phyloP scores from a whole-genome alignment of 345 rosid genomes.

The Excoecaria cochinchinensis region DNA sequence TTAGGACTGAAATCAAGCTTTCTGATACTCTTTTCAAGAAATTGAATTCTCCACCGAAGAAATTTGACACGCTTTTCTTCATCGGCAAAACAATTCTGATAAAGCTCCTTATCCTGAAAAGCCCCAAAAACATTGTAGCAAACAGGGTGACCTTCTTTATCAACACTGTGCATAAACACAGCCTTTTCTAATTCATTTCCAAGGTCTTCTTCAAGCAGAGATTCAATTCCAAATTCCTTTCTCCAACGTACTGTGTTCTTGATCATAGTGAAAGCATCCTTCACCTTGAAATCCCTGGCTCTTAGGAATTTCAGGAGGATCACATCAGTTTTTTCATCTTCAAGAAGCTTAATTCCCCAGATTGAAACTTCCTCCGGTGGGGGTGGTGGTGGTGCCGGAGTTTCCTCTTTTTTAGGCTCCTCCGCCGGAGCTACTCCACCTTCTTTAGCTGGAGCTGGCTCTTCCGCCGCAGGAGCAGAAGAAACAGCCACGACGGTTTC shows the following conservation, averaged over 20 bases:
- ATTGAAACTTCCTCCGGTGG: slow-evolving; percentile 36
- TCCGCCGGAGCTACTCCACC: slow-evolving; percentile 12
- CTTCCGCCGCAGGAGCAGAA: slow-evolving; percentile 29
- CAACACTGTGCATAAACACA: slow-evolving; percentile 39
- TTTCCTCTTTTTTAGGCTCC: slow-evolving; percentile 16
- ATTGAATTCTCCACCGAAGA: slow-evolving; percentile 47
- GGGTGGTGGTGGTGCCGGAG: slow-evolving; percentile 6
- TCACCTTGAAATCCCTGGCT: slow-evolving; percentile 57
- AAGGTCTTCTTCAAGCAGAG: slow-evolving; percentile 47
- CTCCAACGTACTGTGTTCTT: slow-evolving; percentile 49
- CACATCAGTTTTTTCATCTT: slow-evolving; percentile 41
- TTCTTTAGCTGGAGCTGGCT: slow-evolving; percentile 17
- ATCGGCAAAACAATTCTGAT: slow-evolving; percentile 33
- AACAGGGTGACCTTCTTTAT: slow-evolving; percentile 50
- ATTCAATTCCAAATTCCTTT: slow-evolving; percentile 44
- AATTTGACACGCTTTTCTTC: slow-evolving; percentile 48
- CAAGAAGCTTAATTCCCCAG: slow-evolving; percentile 51
- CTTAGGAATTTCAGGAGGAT: slow-evolving; percentile 51
- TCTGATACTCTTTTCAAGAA: slow-evolving; percentile 50
- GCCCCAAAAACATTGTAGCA: slow-evolving; percentile 52
- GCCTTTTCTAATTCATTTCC: slow-evolving; percentile 34
- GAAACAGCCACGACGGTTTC: slow-evolving; percentile 68
- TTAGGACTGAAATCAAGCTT: slow-evolving; percentile 46
- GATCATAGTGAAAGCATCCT: slow-evolving; percentile 51
- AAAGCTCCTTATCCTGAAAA: slow-evolving; percentile 40